Evolutionary conservation across 768 basidiomycete species (phyloP).

Genomic region (Sutorius australiensis): DNA sequence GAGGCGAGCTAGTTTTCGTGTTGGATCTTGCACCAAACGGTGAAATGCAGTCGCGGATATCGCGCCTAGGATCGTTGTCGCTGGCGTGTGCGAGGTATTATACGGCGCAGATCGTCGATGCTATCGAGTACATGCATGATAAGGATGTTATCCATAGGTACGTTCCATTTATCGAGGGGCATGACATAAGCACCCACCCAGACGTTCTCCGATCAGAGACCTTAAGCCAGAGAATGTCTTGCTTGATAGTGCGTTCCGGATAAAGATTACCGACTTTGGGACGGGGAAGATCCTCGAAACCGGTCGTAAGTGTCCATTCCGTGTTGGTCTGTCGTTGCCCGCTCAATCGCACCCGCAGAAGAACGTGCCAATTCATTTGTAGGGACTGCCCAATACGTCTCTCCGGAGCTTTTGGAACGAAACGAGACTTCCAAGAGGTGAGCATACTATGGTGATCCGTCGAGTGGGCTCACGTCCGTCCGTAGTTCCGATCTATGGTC

Average conservation of each 20-base stretch:
- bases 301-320: conserved; percentile 40
- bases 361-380: conserved; percentile 73
- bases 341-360: conserved; percentile 29
- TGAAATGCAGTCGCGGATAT: conserved; percentile 70
- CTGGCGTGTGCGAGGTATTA: conserved; percentile 76
- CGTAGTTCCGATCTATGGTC: conserved; percentile 92
- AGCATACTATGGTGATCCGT: conserved; percentile 5
- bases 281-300: conserved; percentile 75
- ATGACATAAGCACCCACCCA: conserved; percentile 11
- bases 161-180: conserved; percentile 7
- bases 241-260: conserved; percentile 78
- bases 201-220: conserved; percentile 41
- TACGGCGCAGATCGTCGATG: conserved; percentile 84
- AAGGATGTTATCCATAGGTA: conserved; percentile 87
- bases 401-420: conserved; percentile 76
- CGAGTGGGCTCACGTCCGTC: background rate
- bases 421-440: conserved; percentile 78
- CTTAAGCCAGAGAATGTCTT: conserved; percentile 87
- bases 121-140: conserved; percentile 86
- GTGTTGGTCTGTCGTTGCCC: background rate
- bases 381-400: conserved; percentile 87
- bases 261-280: conserved; percentile 97
- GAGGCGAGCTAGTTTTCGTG: conserved; percentile 58
- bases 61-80: conserved; percentile 82
- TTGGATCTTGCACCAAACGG: conserved; percentile 75